Percentiles rank a stretch among this genome's conserved stretches.
Conservation (phyloP, 1,139 yeast genomes). For the Kodamaea derodonti region DNA sequence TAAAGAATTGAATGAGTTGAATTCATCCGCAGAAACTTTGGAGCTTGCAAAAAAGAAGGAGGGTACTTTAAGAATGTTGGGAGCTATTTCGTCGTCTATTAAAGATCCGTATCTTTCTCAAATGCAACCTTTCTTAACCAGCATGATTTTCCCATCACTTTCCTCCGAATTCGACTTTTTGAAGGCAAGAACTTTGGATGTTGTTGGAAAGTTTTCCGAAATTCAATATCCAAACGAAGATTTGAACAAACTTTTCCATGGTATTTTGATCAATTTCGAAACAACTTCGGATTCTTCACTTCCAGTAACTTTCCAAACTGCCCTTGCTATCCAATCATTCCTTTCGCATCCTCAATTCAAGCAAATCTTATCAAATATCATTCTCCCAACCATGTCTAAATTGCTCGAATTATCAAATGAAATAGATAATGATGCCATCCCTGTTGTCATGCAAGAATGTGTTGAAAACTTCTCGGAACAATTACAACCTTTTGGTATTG, state of each 20-base stretch:
- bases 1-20: slow-evolving; percentile 44
- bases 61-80: slow-evolving; percentile 76
- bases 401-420: slow-evolving; percentile 72
- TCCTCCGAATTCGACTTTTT: slow-evolving; percentile 64
- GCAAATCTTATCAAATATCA: slow-evolving; percentile 61
- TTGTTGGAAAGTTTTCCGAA: slow-evolving; percentile 66
- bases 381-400: slow-evolving; percentile 80
- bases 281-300: slow-evolving; percentile 40
- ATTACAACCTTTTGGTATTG: slow-evolving; percentile 90
- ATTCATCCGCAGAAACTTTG: slow-evolving; percentile 37
- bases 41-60: slow-evolving; percentile 71
- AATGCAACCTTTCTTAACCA: slow-evolving; percentile 66
- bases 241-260: slow-evolving; percentile 57
- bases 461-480: slow-evolving; percentile 87
- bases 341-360: slow-evolving; percentile 63
- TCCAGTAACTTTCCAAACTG: slow-evolving; percentile 82
- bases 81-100: slow-evolving; percentile 63
- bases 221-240: slow-evolving; percentile 51
- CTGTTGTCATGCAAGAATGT: slow-evolving; percentile 93
- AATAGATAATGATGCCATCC: slow-evolving; percentile 81
- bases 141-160: slow-evolving; percentile 71
- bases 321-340: slow-evolving; percentile 81
- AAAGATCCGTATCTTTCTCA: slow-evolving; percentile 59
- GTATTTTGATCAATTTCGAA: slow-evolving; percentile 59
- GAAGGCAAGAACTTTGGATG: slow-evolving; percentile 81